Evolutionary conservation across 495 filamentous ascomycete species (phyloP).

Genomic region (Platismatia glauca): DNA sequence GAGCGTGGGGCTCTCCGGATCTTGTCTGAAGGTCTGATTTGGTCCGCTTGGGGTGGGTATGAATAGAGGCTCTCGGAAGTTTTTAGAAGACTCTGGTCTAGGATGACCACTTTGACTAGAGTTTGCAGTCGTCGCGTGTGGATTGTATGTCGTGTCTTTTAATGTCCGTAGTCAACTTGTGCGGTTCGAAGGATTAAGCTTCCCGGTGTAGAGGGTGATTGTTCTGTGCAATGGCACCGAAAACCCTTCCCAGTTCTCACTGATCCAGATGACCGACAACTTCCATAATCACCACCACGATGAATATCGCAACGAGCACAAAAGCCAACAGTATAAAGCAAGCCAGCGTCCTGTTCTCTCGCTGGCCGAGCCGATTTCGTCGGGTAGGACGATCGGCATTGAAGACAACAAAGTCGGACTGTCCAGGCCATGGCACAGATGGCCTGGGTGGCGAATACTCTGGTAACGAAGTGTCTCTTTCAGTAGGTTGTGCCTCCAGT

Average conservation of each 20-base stretch:
- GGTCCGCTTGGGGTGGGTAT: too few relatives aligned
- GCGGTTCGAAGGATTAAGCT: too few relatives aligned
- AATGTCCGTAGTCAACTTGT: too few relatives aligned
- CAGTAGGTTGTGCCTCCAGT: conserved; percentile 4
- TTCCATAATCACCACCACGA: not conserved
- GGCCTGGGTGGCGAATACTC: not conserved
- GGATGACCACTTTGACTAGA: too few relatives aligned
- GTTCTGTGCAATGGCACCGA: not conserved
- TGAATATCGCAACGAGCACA: not conserved
- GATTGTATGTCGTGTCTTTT: too few relatives aligned
- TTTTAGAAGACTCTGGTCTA: too few relatives aligned
- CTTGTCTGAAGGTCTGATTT: too few relatives aligned
- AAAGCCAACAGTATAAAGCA: conserved; percentile 6
- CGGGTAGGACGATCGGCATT: not conserved
- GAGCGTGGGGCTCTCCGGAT: too few relatives aligned
- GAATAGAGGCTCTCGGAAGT: too few relatives aligned
- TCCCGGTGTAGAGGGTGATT: not conserved
- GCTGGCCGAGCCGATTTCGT: not conserved
- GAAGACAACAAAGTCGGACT: not conserved
- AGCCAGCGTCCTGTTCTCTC: not conserved
- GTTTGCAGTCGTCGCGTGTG: too few relatives aligned
- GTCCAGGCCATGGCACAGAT: conserved; percentile 1
- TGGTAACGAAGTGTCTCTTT: not conserved
- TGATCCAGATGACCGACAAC: not conserved
- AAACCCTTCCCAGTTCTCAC: not conserved